Evolutionary conservation across 176 grass and related monocot species (phyloP).

Genomic region (Metroxylon sagu): DNA sequence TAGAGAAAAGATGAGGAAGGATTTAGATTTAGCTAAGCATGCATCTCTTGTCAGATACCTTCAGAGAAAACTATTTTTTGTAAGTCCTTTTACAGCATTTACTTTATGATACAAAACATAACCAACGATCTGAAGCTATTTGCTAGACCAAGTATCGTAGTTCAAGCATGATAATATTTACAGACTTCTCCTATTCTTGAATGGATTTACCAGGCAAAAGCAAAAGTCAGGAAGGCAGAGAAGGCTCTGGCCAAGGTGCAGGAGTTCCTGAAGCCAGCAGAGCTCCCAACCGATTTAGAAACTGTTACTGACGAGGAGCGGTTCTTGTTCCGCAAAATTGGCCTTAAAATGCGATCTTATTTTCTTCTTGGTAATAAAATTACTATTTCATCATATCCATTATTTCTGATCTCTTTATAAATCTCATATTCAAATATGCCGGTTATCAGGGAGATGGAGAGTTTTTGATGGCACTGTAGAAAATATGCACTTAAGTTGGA

Average conservation of each 20-base stretch:
- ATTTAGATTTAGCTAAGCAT: conserved; percentile 54
- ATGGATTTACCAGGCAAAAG: conserved; percentile 43
- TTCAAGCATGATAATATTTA: conserved; percentile 13
- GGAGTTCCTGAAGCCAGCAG: conserved; percentile 48
- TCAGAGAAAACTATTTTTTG: conserved; percentile 70
- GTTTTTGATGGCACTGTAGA: conserved; percentile 94
- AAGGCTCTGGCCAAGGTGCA: conserved; percentile 79
- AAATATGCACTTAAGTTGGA: conserved; percentile 95
- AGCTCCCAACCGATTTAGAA: conserved; percentile 89
- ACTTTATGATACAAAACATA: not conserved
- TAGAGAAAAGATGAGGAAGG: conserved; percentile 56
- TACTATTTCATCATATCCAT: conserved; percentile 11
- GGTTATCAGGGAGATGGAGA: conserved; percentile 43
- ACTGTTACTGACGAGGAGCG: conserved; percentile 87
- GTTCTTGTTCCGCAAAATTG: conserved; percentile 57
- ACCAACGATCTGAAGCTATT: no score
- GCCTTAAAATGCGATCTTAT: conserved; percentile 86
- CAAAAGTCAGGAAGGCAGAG: conserved; percentile 82
- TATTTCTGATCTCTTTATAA: conserved; percentile 4
- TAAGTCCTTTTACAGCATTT: conserved; percentile 30
- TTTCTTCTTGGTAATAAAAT: conserved; percentile 52
- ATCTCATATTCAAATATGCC: conserved; percentile 10
- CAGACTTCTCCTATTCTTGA: not conserved
- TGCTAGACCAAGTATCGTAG: no score
- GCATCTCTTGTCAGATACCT: conserved; percentile 58